phyloP scores from a whole-genome alignment of 495 filamentous ascomycete genomes.

The Polyplosphaeria fusca region DNA sequence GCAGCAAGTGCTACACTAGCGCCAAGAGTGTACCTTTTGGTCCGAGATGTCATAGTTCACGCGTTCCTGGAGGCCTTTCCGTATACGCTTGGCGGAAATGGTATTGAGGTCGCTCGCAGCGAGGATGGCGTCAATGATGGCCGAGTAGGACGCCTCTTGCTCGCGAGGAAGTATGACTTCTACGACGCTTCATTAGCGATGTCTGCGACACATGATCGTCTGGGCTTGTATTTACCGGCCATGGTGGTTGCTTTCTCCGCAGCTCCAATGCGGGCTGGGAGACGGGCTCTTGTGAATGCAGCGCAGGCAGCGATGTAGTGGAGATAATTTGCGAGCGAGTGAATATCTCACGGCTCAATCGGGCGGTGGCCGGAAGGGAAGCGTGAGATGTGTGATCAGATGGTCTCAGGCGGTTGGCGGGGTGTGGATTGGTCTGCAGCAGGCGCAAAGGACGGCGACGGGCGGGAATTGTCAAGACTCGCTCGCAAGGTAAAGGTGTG shows the following conservation, averaged over 20 bases:
- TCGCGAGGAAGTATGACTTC: constrained; percentile 23
- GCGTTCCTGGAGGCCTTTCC: constrained; percentile 73
- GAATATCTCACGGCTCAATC: not conserved
- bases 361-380: constrained; percentile 7
- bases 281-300: too few species aligned
- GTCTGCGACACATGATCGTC: not conserved
- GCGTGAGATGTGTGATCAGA: constrained; percentile 19
- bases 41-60: constrained; percentile 77
- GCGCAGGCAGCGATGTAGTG: too few species aligned
- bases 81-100: constrained; percentile 88
- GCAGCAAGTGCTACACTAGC: constrained; percentile 6
- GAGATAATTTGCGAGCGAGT: not conserved
- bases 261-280: too few species aligned
- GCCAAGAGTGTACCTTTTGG: constrained; percentile 65
- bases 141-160: constrained; percentile 58
- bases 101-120: constrained; percentile 77
- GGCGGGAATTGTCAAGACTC: too few species aligned
- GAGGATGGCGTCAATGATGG: constrained; percentile 90
- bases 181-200: not conserved
- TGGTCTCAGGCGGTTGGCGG: constrained; percentile 6
- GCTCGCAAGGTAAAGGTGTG: too few species aligned
- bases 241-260: too few species aligned
- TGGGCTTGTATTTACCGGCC: constrained; percentile 16
- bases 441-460: not conserved
- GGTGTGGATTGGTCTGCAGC: not conserved